phyloP scores from a whole-genome alignment of 2,329 filamentous ascomycete genomes.

The Diaporthe vaccinii region DNA sequence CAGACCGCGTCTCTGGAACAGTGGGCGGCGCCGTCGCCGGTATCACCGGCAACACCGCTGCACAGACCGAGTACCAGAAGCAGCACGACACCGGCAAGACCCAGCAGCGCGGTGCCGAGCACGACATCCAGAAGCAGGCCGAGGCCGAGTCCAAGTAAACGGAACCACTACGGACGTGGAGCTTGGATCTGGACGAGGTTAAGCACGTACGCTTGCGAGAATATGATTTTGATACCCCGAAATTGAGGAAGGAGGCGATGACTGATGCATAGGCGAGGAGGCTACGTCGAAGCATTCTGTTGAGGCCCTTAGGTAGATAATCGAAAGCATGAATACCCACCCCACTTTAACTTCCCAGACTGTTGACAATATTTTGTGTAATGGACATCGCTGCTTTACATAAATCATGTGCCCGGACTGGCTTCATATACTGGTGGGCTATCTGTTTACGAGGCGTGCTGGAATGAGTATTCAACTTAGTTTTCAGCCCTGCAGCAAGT shows the following conservation, averaged over 20 bases:
- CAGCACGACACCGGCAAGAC: constrained; percentile 86
- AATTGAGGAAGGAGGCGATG: neutral
- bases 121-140: constrained; percentile 81
- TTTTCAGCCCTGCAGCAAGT: neutral
- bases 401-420: neutral
- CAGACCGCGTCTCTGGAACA: constrained; percentile 77
- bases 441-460: too few species aligned
- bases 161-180: neutral
- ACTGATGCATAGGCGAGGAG: neutral
- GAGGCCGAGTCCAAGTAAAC: constrained; percentile 53
- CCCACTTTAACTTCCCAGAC: neutral
- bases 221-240: constrained; percentile 38
- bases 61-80: constrained; percentile 74
- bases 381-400: too few species aligned
- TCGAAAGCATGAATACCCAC: neutral
- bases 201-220: neutral
- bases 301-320: neutral
- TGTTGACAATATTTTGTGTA: neutral
- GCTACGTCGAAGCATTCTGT: neutral
- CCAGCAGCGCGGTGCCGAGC: constrained; percentile 84
- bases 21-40: constrained; percentile 80
- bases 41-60: constrained; percentile 77
- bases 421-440: neutral
- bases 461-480: too few species aligned
- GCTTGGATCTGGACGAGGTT: neutral